A percentile compares a stretch with the other conserved stretches of the same genome.
Conservation (phyloP, 176 grass and related monocot species). For the Elaeis guineensis region DNA sequence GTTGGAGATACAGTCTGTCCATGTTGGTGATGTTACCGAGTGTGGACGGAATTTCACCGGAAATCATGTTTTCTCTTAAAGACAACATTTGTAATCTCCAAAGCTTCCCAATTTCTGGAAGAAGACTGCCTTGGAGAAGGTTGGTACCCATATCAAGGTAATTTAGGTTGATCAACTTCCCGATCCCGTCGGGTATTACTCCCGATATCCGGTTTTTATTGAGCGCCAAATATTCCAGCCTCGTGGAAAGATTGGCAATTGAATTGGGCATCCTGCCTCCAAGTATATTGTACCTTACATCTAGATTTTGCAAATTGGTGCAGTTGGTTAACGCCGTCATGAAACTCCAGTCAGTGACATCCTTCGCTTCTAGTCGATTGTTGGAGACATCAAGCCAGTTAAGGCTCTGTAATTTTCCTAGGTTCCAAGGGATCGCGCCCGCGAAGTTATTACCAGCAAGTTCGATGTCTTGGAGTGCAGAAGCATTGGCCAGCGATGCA, state of each 20-base stretch:
- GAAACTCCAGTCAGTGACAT: constrained; percentile 15
- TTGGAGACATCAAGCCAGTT: neutral
- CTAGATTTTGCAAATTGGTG: constrained; percentile 1
- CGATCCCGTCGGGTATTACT: constrained; percentile 12
- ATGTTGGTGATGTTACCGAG: constrained; percentile 35
- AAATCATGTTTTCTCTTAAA: constrained; percentile 36
- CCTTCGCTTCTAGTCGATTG: constrained; percentile 18
- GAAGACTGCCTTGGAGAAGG: constrained; percentile 44
- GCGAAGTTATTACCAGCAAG: constrained; percentile 5
- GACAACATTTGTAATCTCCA: constrained; percentile 12
- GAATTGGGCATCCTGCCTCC: constrained; percentile 16
- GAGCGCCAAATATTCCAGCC: neutral
- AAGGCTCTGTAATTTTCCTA: constrained; percentile 13
- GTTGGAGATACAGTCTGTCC: constrained; percentile 9
- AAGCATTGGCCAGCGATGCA: constrained; percentile 16
- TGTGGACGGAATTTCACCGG: constrained; percentile 33
- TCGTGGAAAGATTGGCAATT: constrained; percentile 24
- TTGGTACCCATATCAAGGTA: constrained; percentile 23
- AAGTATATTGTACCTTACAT: constrained; percentile 11
- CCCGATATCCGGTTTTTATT: constrained; percentile 18
- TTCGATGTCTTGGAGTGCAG: neutral
- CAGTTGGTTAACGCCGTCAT: constrained; percentile 20
- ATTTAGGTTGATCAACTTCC: constrained; percentile 7
- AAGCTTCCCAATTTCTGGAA: constrained; percentile 31
- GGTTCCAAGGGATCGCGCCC: constrained; percentile 3